Evolutionary conservation across 2,329 filamentous ascomycete genomes (phyloP), one percentile per base, ranked within the genome.

Genomic region (Juglanconis sp.): DNA sequence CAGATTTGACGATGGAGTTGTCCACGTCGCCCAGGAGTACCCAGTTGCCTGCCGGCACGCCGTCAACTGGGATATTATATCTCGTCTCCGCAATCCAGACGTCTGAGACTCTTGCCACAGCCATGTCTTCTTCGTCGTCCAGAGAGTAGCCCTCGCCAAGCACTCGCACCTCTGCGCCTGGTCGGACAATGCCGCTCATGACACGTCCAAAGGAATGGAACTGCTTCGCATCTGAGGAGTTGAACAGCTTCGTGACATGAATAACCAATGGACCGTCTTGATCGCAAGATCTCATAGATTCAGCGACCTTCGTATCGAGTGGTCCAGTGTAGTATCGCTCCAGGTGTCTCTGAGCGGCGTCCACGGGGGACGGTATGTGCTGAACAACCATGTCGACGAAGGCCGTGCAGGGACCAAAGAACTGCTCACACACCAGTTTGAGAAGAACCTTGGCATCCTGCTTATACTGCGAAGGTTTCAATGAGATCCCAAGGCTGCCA

Each of bases 51-150:
- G 95, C 95, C 5, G 95, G 95, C 32, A 99, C 87, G 53, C 95
- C 95, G 67, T 92, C 92, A 0, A 91, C 93, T 2, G 92, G 87
- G 51, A 99, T 90, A 66, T 93, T 96, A 77, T 99, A 99, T 70
- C 93, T 82, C 31, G 93, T 93, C 74, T 98, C 92, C 7, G 89
- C 90, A 66, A 99, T 94, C 80, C 91, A 96, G 11, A 95, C 93
- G 65, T 92, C 87, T 2, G 87, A 85, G 63, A 99, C 89, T 0
- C 89, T 94, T 34, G 92, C 92, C 69, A 87, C 81, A 0, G 89
- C 90, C 92, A 98, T 98, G 70, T 99, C 95, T 80, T 99, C 95
- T 71, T 98, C 93, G 65, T 99, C 95, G 66, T 99, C 95, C 13
- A 96, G 85, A 4, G 93, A 97, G 75, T 98, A 99, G 5, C 91